Conservation (phyloP, 352 stramenopile species). For the Phytophthora hybrid region DNA sequence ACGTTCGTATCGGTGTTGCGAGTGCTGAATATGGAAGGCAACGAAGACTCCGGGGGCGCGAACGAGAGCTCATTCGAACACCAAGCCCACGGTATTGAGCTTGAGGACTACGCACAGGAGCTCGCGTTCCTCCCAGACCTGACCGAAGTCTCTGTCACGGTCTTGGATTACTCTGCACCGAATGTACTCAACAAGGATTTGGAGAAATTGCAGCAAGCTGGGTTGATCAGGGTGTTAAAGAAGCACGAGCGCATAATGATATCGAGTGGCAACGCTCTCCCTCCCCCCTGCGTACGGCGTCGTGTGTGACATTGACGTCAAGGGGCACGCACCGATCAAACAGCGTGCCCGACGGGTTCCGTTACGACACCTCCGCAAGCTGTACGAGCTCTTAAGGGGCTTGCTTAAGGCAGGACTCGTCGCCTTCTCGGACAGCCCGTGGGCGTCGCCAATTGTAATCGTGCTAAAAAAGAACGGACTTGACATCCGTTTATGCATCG, state of each 20-base stretch:
- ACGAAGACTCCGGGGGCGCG: neutral
- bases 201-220: neutral
- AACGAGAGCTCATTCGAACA: neutral
- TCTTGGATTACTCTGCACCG: neutral
- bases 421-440: slow-evolving; percentile 4
- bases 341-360: neutral
- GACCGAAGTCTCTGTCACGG: neutral
- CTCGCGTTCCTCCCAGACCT: neutral
- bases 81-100: neutral
- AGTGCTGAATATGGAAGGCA: neutral
- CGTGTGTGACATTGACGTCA: slow-evolving; percentile 10
- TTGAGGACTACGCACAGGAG: slow-evolving; percentile 1
- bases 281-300: slow-evolving; percentile 9
- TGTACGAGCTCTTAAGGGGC: slow-evolving; percentile 10
- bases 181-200: neutral
- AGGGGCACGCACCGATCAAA: slow-evolving; percentile 4
- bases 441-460: slow-evolving; percentile 6
- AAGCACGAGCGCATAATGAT: slow-evolving; percentile 6
- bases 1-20: neutral
- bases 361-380: slow-evolving; percentile 4
- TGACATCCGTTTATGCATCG: neutral
- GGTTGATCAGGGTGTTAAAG: neutral
- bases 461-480: slow-evolving; percentile 9
- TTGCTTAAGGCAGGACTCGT: neutral
- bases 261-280: slow-evolving; percentile 4